These are phyloP conservation scores for Anthracocystis panici-leucophaei DNA, from an alignment of 1,284 basidiomycete genomes.

Conservation along the genomic window DNA sequence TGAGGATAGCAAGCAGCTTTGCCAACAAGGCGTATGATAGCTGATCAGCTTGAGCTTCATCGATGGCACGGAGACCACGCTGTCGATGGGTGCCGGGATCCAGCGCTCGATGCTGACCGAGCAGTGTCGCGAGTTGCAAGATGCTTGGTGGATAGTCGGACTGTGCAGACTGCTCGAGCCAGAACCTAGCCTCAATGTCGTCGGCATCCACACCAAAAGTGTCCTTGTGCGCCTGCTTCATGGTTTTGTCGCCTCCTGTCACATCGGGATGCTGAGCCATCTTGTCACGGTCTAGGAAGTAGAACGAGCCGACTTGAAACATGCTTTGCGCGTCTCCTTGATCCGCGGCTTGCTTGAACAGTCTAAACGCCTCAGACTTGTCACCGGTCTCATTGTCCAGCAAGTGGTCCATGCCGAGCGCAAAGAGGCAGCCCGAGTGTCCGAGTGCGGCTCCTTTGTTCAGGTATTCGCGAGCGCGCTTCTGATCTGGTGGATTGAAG, in stretches of 20 bases:
- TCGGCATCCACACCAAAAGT: conserved; percentile 56
- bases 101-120: conserved; percentile 38
- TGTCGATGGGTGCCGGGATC: conserved; percentile 14
- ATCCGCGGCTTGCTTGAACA: conserved; percentile 58
- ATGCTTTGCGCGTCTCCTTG: conserved; percentile 60
- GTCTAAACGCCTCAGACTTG: conserved; percentile 34
- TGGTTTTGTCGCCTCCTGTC: conserved; percentile 31
- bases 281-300: conserved; percentile 49
- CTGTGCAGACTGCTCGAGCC: conserved; percentile 50
- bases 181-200: conserved; percentile 54
- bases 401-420: conserved; percentile 37
- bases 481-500: conserved; percentile 40
- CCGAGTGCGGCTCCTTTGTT: conserved; percentile 51
- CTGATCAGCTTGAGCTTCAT: conserved; percentile 37
- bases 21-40: conserved; percentile 44
- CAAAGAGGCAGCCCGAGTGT: conserved; percentile 39
- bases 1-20: conserved; percentile 47
- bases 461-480: conserved; percentile 32
- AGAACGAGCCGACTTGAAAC: conserved; percentile 60
- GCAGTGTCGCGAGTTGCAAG: conserved; percentile 41
- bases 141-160: conserved; percentile 46
- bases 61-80: conserved; percentile 26
- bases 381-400: conserved; percentile 16
- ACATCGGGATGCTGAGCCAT: conserved; percentile 43
- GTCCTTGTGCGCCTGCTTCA: conserved; percentile 48